phyloP scores from a whole-genome alignment of 176 grass and related monocot species.

The Paspalum vaginatum region DNA sequence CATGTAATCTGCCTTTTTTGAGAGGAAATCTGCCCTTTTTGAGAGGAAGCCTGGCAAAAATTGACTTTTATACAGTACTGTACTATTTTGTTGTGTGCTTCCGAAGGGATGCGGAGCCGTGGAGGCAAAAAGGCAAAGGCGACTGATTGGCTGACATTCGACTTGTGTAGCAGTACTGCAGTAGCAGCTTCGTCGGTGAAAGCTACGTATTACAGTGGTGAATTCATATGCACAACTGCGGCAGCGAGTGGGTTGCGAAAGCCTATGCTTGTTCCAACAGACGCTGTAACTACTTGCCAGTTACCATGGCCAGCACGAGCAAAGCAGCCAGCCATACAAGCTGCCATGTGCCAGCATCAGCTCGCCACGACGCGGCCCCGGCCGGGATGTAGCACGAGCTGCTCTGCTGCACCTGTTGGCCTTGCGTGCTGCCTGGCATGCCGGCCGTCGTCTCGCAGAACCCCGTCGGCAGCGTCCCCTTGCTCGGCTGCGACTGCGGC shows the following conservation, averaged over 20 bases:
- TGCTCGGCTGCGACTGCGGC: conserved; percentile 9
- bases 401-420: conserved; percentile 36
- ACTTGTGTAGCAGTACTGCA: background rate
- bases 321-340: conserved; percentile 36
- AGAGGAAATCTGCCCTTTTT: background rate
- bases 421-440: conserved; percentile 41
- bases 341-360: background rate
- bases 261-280: background rate
- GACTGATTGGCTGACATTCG: background rate
- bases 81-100: background rate
- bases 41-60: background rate
- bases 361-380: conserved; percentile 20
- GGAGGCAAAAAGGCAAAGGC: background rate
- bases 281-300: conserved; percentile 4
- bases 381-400: conserved; percentile 49
- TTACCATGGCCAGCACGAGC: conserved; percentile 19
- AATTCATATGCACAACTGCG: conserved; percentile 22
- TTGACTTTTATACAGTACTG: background rate
- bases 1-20: background rate
- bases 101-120: background rate
- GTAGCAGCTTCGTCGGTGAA: background rate
- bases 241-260: background rate
- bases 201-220: background rate
- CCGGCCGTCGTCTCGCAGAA: conserved; percentile 48
- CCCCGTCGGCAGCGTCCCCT: conserved; percentile 14